These are phyloP conservation scores for Chiua virens DNA, from an alignment of 768 basidiomycete genomes.

Conservation along the genomic window DNA sequence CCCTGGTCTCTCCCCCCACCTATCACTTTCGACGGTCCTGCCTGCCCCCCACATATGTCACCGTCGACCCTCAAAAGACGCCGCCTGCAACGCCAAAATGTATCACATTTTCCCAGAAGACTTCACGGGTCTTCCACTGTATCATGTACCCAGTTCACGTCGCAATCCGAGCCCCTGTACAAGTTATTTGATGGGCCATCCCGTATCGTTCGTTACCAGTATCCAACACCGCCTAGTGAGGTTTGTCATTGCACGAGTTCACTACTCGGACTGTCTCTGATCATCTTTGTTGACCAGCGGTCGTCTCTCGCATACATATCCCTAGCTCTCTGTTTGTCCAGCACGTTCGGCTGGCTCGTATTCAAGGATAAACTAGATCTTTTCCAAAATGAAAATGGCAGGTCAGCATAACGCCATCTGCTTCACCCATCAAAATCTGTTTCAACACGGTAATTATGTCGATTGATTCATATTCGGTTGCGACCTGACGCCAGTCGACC, in stretches of 20 bases:
- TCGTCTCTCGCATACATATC: constrained; percentile 7
- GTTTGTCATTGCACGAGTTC: constrained; percentile 11
- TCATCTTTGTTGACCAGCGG: neutral
- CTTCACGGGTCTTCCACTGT: constrained; percentile 1
- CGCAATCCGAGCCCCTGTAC: constrained; percentile 33
- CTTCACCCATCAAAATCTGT: neutral
- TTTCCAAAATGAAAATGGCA: neutral
- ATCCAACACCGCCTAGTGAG: constrained; percentile 7
- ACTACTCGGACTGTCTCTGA: neutral
- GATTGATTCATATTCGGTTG: too few relatives aligned
- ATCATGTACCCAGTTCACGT: constrained; percentile 10
- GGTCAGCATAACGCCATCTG: neutral
- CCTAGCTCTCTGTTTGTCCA: constrained; percentile 18
- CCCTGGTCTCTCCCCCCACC: constrained; percentile 43
- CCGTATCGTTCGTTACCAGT: constrained; percentile 23
- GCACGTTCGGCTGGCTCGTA: constrained; percentile 24
- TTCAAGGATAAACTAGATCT: constrained; percentile 8
- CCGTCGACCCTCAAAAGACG: constrained; percentile 7
- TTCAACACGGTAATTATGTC: constrained; percentile 8
- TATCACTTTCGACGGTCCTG: constrained; percentile 50
- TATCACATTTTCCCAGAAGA: neutral
- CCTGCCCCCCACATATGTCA: constrained; percentile 32
- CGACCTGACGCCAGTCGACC: too few relatives aligned
- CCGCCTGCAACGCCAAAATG: constrained; percentile 12
- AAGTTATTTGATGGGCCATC: constrained; percentile 51